Evolutionary conservation across 2,329 filamentous ascomycete genomes (phyloP).

Genomic region (Aspergillus candidus): DNA sequence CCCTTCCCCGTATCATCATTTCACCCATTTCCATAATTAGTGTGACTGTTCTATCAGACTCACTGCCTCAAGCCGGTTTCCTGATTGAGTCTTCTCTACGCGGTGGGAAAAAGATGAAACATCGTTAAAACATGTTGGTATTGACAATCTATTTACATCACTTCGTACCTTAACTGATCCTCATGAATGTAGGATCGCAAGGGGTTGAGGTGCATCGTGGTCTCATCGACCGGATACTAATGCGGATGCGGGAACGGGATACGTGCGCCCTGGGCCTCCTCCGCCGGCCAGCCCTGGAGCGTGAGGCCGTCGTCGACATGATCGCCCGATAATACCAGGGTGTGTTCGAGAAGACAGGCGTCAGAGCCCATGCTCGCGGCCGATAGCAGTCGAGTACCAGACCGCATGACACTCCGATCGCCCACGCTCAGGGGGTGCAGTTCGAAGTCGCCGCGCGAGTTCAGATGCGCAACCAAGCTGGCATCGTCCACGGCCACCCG

Average conservation of each 20-base stretch:
- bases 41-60: too few species aligned
- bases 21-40: too few species aligned
- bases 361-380: constrained; percentile 51
- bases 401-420: constrained; percentile 48
- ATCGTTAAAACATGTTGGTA: too few species aligned
- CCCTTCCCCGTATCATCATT: too few species aligned
- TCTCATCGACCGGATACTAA: too few species aligned
- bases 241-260: too few species aligned
- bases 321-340: constrained; percentile 53
- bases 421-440: constrained; percentile 49
- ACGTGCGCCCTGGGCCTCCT: constrained; percentile 9
- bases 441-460: constrained; percentile 52
- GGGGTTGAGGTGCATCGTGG: too few species aligned
- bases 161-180: constrained; percentile 1
- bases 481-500: constrained; percentile 52
- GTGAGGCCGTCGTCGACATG: constrained; percentile 46
- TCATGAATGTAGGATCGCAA: constrained; percentile 21
- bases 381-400: constrained; percentile 48
- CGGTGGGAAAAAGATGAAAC: too few species aligned
- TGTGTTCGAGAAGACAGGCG: constrained; percentile 52
- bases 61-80: too few species aligned
- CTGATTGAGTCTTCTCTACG: too few species aligned
- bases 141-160: too few species aligned
- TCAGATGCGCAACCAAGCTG: constrained; percentile 52
- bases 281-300: constrained; percentile 53